Evolutionary conservation across 345 rosid species (phyloP).

Genomic region (Populus tremula): DNA sequence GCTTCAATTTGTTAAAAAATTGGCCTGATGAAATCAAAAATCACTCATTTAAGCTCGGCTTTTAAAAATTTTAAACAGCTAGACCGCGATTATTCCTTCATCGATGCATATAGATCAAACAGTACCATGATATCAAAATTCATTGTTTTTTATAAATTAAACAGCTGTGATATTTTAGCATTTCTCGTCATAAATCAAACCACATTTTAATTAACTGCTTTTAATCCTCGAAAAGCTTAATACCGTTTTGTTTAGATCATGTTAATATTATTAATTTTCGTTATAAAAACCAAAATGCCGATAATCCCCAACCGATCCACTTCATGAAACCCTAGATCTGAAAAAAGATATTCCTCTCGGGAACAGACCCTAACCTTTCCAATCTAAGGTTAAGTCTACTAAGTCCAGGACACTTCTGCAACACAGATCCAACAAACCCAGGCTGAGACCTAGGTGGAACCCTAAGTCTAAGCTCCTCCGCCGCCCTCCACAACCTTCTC

Average conservation of each 20-base stretch:
- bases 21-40: background rate
- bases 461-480: constrained; percentile 75
- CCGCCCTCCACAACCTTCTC: constrained; percentile 78
- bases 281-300: background rate
- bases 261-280: background rate
- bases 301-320: constrained; percentile 10
- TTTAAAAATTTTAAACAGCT: background rate
- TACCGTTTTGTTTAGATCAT: background rate
- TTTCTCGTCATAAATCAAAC: constrained; percentile 2
- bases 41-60: background rate
- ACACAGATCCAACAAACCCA: constrained; percentile 73
- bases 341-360: constrained; percentile 2
- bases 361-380: constrained; percentile 68
- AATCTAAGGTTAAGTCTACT: constrained; percentile 61
- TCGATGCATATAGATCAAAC: constrained; percentile 8
- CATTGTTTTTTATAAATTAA: background rate
- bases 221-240: background rate
- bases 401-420: constrained; percentile 78
- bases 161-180: background rate
- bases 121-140: background rate
- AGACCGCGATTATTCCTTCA: background rate
- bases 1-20: background rate
- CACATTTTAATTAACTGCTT: background rate
- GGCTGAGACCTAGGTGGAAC: constrained; percentile 68
- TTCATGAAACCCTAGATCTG: constrained; percentile 42